Evolutionary conservation across 805 yeast species (phyloP), one percentile per base, ranked within the genome.

Genomic region (Saturnispora galanensis): DNA sequence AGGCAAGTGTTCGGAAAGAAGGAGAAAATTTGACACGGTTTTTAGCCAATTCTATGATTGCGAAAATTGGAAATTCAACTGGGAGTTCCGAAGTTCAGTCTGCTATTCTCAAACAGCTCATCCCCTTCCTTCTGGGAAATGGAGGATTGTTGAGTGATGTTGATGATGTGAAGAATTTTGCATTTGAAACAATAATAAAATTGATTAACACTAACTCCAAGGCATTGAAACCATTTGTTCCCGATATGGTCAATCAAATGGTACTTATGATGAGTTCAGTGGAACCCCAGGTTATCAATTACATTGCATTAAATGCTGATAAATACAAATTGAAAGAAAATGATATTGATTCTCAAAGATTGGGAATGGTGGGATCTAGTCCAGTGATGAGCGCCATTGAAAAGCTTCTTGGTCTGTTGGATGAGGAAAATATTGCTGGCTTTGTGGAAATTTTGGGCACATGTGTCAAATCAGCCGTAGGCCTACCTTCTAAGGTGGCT

Each of bases 351-450:
- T 77, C 85, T 0, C 78, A 79, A 42, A 71, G 97, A 55, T 64
- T 81, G 43, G 81, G 78, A 46, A 75, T 83, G 37, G 72, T 93
- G 30, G 79, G 90, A 0, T 68, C 71, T 26, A 89, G 97, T 0
- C 97, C 97, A 0, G 73, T 89, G 66, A 84, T 87, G 89, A 88
- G 80, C 45, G 82, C 95, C 0, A 70, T 89, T 41, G 96, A 87
- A 50, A 75, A 69, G 40, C 59, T 89, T 49, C 62, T 89, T 47
- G 81, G 76, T 38, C 56, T 76, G 26, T 53, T 81, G 5, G 82
- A 77, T 57, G 76, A 70, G 7, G 68, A 63, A 18, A 62, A 68
- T 18, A 66, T 78, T 65, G 70, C 67, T 1, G 69, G 67, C 10
- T 62, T 78, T 31, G 66, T 84, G 3, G 67, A 65, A 2, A 67